phyloP scores from a whole-genome alignment of 306 rosid genomes.

The Vachellia collinsii region DNA sequence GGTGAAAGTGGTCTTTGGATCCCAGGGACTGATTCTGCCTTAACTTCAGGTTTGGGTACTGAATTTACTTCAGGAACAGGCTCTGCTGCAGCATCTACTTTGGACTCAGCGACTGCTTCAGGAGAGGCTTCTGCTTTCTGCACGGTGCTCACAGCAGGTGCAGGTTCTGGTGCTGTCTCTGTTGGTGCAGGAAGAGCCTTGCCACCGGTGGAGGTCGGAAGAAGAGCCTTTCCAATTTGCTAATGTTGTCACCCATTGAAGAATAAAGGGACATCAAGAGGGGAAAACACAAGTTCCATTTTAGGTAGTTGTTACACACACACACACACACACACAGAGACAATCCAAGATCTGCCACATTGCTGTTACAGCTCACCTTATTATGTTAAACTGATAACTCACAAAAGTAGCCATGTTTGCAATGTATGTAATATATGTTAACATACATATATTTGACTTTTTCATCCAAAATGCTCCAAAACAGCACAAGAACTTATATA shows the following conservation, averaged over 20 bases:
- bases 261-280: conserved; percentile 14
- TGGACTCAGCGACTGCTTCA: conserved; percentile 39
- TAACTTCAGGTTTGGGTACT: conserved; percentile 62
- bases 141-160: conserved; percentile 45
- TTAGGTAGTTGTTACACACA: not conserved
- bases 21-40: conserved; percentile 60
- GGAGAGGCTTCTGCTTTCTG: conserved; percentile 56
- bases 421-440: not conserved
- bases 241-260: conserved; percentile 44
- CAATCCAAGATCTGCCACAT: conserved; percentile 17
- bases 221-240: conserved; percentile 86
- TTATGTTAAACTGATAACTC: not conserved
- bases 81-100: conserved; percentile 48
- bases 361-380: conserved; percentile 3
- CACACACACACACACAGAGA: not conserved
- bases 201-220: conserved; percentile 57
- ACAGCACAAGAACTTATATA: not conserved
- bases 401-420: not conserved
- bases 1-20: conserved; percentile 78
- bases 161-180: conserved; percentile 49
- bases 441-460: not conserved
- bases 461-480: not conserved
- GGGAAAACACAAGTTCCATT: conserved; percentile 2
- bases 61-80: conserved; percentile 63
- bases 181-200: conserved; percentile 75